A percentile compares a stretch with the other conserved stretches of the same genome.
These are phyloP conservation scores for Arxiozyma heterogenica DNA, from an alignment of 1,139 yeast species.

Conservation along the genomic window DNA sequence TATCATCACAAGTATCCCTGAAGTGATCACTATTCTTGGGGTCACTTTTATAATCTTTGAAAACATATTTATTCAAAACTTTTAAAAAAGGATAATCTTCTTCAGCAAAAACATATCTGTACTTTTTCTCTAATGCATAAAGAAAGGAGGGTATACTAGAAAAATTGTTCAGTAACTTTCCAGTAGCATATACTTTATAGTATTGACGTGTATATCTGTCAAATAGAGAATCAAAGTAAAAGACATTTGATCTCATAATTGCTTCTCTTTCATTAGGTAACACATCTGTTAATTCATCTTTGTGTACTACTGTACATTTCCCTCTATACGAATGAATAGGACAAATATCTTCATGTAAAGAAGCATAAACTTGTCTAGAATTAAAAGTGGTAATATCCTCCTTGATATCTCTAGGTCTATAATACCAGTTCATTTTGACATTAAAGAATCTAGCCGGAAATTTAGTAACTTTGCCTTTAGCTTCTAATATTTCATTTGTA, in stretches of 20 bases:
- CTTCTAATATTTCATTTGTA: background rate
- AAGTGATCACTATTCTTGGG: background rate
- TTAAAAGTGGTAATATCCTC: conserved; percentile 37
- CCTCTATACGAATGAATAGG: conserved; percentile 76
- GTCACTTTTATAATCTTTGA: conserved; percentile 6
- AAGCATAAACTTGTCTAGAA: conserved; percentile 68
- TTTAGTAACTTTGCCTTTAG: conserved; percentile 12
- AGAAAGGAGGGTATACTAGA: conserved; percentile 41
- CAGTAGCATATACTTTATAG: conserved; percentile 67
- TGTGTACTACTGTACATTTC: conserved; percentile 57
- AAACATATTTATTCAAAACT: conserved; percentile 19
- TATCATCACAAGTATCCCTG: background rate
- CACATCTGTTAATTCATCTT: conserved; percentile 42
- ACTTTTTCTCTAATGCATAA: conserved; percentile 56
- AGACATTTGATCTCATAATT: conserved; percentile 52
- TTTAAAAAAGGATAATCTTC: conserved; percentile 24
- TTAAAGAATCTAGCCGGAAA: conserved; percentile 42
- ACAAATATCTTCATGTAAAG: conserved; percentile 81
- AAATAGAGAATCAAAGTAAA: conserved; percentile 78
- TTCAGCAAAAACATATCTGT: conserved; percentile 70
- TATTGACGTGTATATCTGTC: conserved; percentile 80
- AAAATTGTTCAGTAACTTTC: conserved; percentile 46
- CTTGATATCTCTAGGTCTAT: conserved; percentile 76
- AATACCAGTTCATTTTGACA: conserved; percentile 83
- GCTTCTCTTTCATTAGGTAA: conserved; percentile 29